Conservation (phyloP, 176 grass and related monocot genomes). For the Calamus simplicifolius region DNA sequence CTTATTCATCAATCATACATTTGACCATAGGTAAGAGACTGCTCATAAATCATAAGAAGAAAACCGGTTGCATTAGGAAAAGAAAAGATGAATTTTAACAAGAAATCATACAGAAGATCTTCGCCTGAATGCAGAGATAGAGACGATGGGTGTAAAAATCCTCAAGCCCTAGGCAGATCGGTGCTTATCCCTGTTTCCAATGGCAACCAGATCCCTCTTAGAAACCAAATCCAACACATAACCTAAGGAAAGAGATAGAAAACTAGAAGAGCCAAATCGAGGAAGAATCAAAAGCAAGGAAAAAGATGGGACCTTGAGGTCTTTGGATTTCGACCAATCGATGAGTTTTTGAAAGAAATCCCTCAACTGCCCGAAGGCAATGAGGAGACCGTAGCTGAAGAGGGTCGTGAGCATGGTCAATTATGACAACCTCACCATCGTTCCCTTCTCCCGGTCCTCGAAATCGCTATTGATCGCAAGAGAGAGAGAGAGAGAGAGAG, state of each 20-base stretch:
- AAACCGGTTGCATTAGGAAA: too few species aligned
- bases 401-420: conserved; percentile 59
- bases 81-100: too few species aligned
- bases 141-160: conserved; percentile 83
- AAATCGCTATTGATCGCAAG: too few species aligned
- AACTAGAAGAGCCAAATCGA: too few species aligned
- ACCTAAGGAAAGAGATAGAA: background rate
- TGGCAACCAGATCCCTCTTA: too few species aligned
- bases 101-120: too few species aligned
- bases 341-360: conserved; percentile 59
- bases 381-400: conserved; percentile 75
- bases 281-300: too few species aligned
- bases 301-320: conserved; percentile 33
- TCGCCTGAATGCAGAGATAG: conserved; percentile 59
- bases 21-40: too few species aligned
- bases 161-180: conserved; percentile 72
- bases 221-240: background rate
- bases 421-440: conserved; percentile 80
- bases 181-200: conserved; percentile 52
- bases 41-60: too few species aligned
- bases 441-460: background rate
- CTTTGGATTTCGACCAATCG: conserved; percentile 56
- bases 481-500: conserved; percentile 24
- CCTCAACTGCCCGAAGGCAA: conserved; percentile 66
- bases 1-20: too few species aligned